These are phyloP conservation scores for Metarhizium rileyi DNA, from an alignment of 2,329 filamentous ascomycete species.

Conservation along the genomic window DNA sequence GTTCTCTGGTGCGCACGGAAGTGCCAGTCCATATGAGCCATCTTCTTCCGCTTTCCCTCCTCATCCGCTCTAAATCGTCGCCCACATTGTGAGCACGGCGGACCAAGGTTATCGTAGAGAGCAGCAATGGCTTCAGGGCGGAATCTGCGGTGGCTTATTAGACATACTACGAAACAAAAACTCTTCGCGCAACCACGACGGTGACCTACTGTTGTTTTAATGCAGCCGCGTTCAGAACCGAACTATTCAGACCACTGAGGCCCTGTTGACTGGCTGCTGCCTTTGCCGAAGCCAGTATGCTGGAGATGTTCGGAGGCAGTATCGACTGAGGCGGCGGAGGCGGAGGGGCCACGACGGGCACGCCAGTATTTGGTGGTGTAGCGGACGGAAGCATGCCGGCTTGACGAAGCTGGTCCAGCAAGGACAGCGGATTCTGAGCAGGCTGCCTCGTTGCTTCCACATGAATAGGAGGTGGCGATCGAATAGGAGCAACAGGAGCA, in stretches of 20 bases:
- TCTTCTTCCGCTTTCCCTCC: constrained; percentile 76
- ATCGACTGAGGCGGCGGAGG: constrained; percentile 20
- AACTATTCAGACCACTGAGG: constrained; percentile 34
- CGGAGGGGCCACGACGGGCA: constrained; percentile 19
- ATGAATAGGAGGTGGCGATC: constrained; percentile 38
- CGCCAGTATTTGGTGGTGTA: constrained; percentile 27
- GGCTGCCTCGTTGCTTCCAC: constrained; percentile 24
- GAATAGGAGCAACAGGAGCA: constrained; percentile 30
- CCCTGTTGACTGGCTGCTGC: constrained; percentile 13
- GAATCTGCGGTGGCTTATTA: constrained; percentile 38
- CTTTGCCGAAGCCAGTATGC: constrained; percentile 24
- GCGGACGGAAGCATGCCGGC: constrained; percentile 53
- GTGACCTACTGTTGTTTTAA: constrained; percentile 58
- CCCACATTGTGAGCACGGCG: constrained; percentile 86
- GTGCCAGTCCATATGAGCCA: constrained; percentile 94
- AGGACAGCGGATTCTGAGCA: constrained; percentile 41
- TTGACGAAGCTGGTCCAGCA: constrained; percentile 58
- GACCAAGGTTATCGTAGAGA: constrained; percentile 73
- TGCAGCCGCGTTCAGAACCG: constrained; percentile 55
- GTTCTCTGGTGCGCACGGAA: constrained; percentile 88
- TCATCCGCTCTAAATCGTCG: constrained; percentile 71
- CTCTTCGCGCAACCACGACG: constrained; percentile 9
- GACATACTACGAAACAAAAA: not conserved
- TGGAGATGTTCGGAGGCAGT: constrained; percentile 26
- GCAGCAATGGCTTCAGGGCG: constrained; percentile 63